Conservation (phyloP, 2,329 filamentous ascomycete genomes). For the Claviceps purpurea region DNA sequence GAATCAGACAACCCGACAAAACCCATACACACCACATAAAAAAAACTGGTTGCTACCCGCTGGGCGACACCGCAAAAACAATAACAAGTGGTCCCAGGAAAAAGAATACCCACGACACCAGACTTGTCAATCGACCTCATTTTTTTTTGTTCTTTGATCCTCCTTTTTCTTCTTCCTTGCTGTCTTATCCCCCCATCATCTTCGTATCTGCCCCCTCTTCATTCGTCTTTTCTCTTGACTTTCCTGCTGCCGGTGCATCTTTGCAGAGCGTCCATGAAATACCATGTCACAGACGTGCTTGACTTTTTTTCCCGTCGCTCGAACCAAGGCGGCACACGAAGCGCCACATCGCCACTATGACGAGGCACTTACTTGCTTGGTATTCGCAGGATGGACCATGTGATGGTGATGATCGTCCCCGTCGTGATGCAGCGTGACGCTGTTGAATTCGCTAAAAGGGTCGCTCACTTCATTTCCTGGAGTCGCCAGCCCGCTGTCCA, state of each 20-base stretch:
- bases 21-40: not conserved
- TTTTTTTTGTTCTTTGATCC: not conserved
- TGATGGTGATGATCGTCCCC: slow-evolving; percentile 54
- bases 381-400: slow-evolving; percentile 10
- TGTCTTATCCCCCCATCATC: too few species aligned
- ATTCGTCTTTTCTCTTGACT: not conserved
- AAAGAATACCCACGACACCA: not conserved
- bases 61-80: not conserved
- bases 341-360: slow-evolving; percentile 3
- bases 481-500: slow-evolving; percentile 75
- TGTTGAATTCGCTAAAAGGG: slow-evolving; percentile 98
- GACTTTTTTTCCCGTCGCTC: not conserved
- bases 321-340: not conserved
- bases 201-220: not conserved
- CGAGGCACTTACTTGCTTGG: slow-evolving; percentile 3
- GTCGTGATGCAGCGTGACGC: slow-evolving; percentile 91
- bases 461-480: slow-evolving; percentile 72
- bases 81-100: not conserved
- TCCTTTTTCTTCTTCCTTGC: too few species aligned
- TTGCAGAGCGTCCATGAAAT: not conserved
- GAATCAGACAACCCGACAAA: not conserved
- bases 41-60: not conserved
- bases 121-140: not conserved
- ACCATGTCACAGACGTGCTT: too few species aligned
- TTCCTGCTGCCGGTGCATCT: not conserved